These are phyloP conservation scores for Nannochloris sp. DNA, from an alignment of 139 green algal genomes.

Conservation along the genomic window DNA sequence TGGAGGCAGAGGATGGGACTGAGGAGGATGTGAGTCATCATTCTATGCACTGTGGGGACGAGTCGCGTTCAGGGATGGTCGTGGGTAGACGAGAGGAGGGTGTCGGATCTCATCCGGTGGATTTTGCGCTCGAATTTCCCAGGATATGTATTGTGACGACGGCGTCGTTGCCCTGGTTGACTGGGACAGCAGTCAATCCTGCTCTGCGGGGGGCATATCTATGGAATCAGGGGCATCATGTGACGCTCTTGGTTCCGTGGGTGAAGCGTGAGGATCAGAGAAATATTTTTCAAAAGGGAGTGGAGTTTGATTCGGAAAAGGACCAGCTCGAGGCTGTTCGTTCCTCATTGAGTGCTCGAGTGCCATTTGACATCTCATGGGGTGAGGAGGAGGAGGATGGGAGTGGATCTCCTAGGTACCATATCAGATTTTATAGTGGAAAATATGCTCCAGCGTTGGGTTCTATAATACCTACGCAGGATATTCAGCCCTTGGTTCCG, in stretches of 20 bases:
- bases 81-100: neutral
- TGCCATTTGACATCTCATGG: neutral
- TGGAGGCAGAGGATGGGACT: slow-evolving; percentile 6
- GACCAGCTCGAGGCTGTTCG: slow-evolving; percentile 4
- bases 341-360: slow-evolving; percentile 23
- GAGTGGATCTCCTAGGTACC: neutral
- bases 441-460: slow-evolving; percentile 43
- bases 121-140: neutral
- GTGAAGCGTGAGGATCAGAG: slow-evolving; percentile 38
- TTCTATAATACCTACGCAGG: slow-evolving; percentile 48
- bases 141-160: slow-evolving; percentile 45
- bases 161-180: slow-evolving; percentile 60
- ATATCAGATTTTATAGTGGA: slow-evolving; percentile 21
- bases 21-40: slow-evolving; percentile 3
- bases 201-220: slow-evolving; percentile 56
- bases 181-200: slow-evolving; percentile 61
- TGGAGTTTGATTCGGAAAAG: slow-evolving; percentile 40
- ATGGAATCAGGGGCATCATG: slow-evolving; percentile 23
- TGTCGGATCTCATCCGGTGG: slow-evolving; percentile 11
- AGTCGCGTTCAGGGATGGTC: neutral
- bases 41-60: neutral
- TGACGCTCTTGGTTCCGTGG: slow-evolving; percentile 60
- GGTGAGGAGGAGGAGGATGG: neutral
- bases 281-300: slow-evolving; percentile 32
- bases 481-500: slow-evolving; percentile 45